These are phyloP conservation scores for Saussurea involucrata DNA, from an alignment of 129 eudicot species.

Conservation along the genomic window DNA sequence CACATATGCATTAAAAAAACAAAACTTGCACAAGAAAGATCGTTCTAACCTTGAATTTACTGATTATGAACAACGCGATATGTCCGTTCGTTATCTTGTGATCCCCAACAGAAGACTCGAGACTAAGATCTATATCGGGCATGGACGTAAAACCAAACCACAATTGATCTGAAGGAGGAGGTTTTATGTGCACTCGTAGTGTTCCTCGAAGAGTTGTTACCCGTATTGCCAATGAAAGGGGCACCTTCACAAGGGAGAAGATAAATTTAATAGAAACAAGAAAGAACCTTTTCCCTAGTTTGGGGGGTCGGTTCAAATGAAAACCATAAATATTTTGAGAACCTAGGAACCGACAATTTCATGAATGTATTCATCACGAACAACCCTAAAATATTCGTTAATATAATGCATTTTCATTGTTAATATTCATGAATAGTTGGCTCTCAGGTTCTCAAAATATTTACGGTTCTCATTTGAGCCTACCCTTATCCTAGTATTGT, in stretches of 20 bases:
- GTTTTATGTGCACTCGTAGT: conserved; percentile 66
- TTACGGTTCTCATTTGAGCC: no score
- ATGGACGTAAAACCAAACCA: conserved; percentile 88
- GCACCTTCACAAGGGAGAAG: conserved; percentile 59
- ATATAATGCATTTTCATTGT: no score
- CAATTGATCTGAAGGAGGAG: conserved; percentile 94
- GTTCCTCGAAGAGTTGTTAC: conserved; percentile 80
- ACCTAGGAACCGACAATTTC: background rate
- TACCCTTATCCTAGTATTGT: no score
- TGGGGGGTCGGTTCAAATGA: background rate
- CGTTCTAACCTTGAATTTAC: conserved; percentile 73
- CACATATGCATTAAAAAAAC: background rate
- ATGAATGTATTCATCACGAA: background rate
- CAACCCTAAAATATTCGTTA: background rate
- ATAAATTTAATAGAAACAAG: conserved; percentile 3
- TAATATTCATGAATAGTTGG: background rate
- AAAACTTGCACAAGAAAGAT: background rate
- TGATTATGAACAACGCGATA: conserved; percentile 67
- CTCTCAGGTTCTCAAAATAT: no score
- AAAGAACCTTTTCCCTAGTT: background rate
- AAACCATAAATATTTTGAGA: background rate
- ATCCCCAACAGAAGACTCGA: conserved; percentile 85
- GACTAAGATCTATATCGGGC: conserved; percentile 77
- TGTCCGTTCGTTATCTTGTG: conserved; percentile 81
- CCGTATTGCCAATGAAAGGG: conserved; percentile 67